Evolutionary conservation across 768 basidiomycete species (phyloP).

Genomic region (Boletus tomentosulus): DNA sequence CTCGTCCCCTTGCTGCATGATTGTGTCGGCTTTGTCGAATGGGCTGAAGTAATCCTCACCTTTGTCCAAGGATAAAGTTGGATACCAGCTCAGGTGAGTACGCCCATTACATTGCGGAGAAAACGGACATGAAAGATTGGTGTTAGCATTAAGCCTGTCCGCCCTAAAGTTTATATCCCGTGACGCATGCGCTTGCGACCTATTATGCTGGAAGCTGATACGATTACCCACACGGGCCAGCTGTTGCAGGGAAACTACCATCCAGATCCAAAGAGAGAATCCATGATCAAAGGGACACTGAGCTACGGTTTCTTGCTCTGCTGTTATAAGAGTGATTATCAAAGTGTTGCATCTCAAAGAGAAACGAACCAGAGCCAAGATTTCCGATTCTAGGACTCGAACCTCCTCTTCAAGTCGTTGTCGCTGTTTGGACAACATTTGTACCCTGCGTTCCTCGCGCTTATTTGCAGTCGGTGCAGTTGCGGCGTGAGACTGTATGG

Average conservation of each 20-base stretch:
- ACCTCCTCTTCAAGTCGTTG: slow-evolving; percentile 66
- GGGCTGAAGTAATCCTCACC: too few species aligned
- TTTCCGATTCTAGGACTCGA: slow-evolving; percentile 54
- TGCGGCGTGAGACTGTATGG: slow-evolving; percentile 37
- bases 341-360: neutral
- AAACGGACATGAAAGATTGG: neutral
- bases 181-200: neutral
- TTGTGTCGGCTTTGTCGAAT: too few species aligned
- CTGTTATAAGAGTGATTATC: slow-evolving; percentile 15
- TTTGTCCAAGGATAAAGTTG: too few species aligned
- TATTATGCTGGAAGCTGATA: neutral
- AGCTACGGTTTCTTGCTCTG: slow-evolving; percentile 17
- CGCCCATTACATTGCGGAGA: too few species aligned
- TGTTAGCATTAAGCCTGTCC: neutral
- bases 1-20: too few species aligned
- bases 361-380: slow-evolving; percentile 47
- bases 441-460: slow-evolving; percentile 60
- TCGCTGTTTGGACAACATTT: slow-evolving; percentile 61
- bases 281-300: neutral
- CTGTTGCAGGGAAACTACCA: neutral
- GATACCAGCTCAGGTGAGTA: too few species aligned
- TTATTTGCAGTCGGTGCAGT: slow-evolving; percentile 55
- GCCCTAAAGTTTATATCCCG: neutral
- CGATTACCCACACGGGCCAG: neutral
- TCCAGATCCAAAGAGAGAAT: neutral